phyloP scores from a whole-genome alignment of 495 filamentous ascomycete genomes.

The Xylona heveae region DNA sequence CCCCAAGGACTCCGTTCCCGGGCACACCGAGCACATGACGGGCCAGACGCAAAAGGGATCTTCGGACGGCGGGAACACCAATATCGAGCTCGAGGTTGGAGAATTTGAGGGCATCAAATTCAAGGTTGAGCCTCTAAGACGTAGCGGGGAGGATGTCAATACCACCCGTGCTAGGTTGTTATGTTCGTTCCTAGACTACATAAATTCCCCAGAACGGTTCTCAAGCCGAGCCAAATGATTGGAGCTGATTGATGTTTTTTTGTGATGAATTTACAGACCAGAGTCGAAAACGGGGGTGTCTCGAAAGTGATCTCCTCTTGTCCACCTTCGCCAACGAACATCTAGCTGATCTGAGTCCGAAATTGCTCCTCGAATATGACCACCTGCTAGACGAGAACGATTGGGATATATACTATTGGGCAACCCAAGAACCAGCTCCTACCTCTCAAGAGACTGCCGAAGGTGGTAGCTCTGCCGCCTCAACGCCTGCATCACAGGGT shows the following conservation, averaged over 20 bases:
- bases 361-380: slow-evolving; percentile 71
- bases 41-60: slow-evolving; percentile 30
- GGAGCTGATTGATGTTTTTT: not conserved
- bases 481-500: slow-evolving; percentile 8
- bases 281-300: slow-evolving; percentile 86
- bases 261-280: slow-evolving; percentile 38
- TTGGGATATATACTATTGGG: slow-evolving; percentile 99
- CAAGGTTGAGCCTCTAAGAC: slow-evolving; percentile 68
- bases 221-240: no score
- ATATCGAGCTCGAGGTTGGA: slow-evolving; percentile 65
- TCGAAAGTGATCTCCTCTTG: slow-evolving; percentile 86
- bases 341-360: slow-evolving; percentile 45
- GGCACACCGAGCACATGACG: slow-evolving; percentile 35
- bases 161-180: slow-evolving; percentile 81
- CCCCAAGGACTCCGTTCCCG: slow-evolving; percentile 36
- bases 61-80: slow-evolving; percentile 10
- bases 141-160: slow-evolving; percentile 54
- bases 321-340: slow-evolving; percentile 81
- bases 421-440: slow-evolving; percentile 60
- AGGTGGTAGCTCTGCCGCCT: slow-evolving; percentile 2
- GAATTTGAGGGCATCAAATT: slow-evolving; percentile 80
- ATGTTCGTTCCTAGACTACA: slow-evolving; percentile 42
- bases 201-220: not conserved
- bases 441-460: slow-evolving; percentile 20
- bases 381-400: slow-evolving; percentile 95